A percentile compares a stretch with the other conserved stretches of the same genome.
Evolutionary conservation across 495 filamentous ascomycete genomes (phyloP).

Genomic region (Penicillium arizonense): DNA sequence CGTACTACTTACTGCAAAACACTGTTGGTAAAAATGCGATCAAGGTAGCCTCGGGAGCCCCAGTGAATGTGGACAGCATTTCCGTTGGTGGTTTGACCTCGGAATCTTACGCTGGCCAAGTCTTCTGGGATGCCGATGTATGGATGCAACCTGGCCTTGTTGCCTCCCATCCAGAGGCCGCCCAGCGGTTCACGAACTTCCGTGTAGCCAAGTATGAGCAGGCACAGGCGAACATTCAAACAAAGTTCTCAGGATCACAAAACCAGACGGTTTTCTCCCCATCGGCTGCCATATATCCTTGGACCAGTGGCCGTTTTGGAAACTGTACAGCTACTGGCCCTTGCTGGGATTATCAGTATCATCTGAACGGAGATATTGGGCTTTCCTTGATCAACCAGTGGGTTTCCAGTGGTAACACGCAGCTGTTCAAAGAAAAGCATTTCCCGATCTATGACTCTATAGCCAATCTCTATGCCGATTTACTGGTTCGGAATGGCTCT

Average conservation of each 20-base stretch:
- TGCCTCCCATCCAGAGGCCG: slow-evolving; percentile 55
- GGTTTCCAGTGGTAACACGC: slow-evolving; percentile 57
- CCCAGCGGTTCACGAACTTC: slow-evolving; percentile 58
- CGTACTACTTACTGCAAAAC: slow-evolving; percentile 71
- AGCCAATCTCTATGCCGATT: slow-evolving; percentile 54
- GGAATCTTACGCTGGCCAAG: slow-evolving; percentile 59
- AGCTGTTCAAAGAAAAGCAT: slow-evolving; percentile 48
- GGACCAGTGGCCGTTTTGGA: slow-evolving; percentile 62
- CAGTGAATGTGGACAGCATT: slow-evolving; percentile 57
- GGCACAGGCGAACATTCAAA: slow-evolving; percentile 51
- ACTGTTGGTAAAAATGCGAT: slow-evolving; percentile 56
- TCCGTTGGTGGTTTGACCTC: slow-evolving; percentile 60
- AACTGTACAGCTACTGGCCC: slow-evolving; percentile 66
- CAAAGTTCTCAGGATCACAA: slow-evolving; percentile 44
- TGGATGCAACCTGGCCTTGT: slow-evolving; percentile 69
- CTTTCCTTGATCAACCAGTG: slow-evolving; percentile 60
- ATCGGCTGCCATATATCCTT: slow-evolving; percentile 57
- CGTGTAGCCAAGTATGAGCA: slow-evolving; percentile 51
- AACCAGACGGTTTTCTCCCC: slow-evolving; percentile 52
- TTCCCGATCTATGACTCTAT: slow-evolving; percentile 61
- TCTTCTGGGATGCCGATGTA: slow-evolving; percentile 67
- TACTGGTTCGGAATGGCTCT: slow-evolving; percentile 54
- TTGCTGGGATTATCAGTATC: slow-evolving; percentile 61
- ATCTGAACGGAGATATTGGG: slow-evolving; percentile 73
- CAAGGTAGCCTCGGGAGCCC: slow-evolving; percentile 30